phyloP scores from a whole-genome alignment of 176 grass and related monocot species.

The Aegilops longissima region DNA sequence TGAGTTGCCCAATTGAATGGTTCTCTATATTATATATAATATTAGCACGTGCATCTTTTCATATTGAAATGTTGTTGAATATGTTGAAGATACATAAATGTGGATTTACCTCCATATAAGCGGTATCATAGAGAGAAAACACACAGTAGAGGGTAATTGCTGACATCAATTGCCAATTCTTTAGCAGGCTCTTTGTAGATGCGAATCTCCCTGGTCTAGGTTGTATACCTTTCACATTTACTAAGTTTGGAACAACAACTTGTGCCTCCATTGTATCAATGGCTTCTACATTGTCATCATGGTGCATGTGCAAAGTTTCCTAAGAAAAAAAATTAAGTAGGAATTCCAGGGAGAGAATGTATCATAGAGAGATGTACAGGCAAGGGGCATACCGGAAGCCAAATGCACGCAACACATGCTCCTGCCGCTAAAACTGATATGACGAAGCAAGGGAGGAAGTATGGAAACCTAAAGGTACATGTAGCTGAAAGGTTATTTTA shows the following conservation, averaged over 20 bases:
- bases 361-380: not conserved
- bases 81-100: not conserved
- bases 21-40: not conserved
- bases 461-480: conserved; percentile 58
- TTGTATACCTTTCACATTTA: conserved; percentile 22
- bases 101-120: conserved; percentile 53
- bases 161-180: conserved; percentile 54
- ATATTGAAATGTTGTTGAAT: not conserved
- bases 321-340: conserved; percentile 14
- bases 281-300: conserved; percentile 40
- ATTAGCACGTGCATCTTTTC: not conserved
- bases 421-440: conserved; percentile 52
- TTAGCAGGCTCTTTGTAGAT: conserved; percentile 41
- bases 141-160: conserved; percentile 47
- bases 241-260: not conserved
- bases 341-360: conserved; percentile 3
- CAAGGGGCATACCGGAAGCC: conserved; percentile 50
- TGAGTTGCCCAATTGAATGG: not conserved
- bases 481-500: not conserved
- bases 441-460: conserved; percentile 60
- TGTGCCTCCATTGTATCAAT: conserved; percentile 42
- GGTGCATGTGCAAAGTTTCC: conserved; percentile 65
- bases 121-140: conserved; percentile 59
- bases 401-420: conserved; percentile 50
- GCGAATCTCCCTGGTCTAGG: not conserved